Evolutionary conservation across 2,329 filamentous ascomycete genomes (phyloP), one percentile per base, ranked within the genome.

Genomic region (Colletotrichum acutatum): DNA sequence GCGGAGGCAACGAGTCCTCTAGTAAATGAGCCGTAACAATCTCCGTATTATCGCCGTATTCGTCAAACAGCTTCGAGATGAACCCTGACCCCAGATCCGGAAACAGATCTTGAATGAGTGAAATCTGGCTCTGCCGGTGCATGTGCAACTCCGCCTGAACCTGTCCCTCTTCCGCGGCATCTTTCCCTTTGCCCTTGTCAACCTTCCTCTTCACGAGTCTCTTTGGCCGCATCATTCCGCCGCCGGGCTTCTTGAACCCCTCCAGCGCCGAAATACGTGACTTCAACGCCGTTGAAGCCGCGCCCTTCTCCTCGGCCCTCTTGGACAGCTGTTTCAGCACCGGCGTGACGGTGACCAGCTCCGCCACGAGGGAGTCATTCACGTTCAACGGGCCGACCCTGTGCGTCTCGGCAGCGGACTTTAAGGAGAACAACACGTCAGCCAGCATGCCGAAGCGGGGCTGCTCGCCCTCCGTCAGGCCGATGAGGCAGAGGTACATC

Each of bases 91-190:
- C 95, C 11, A 98, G 86, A 74, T 97, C 91, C 0, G 96, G 95
- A 78, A 98, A 98, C 0, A 98, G 86, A 79, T 99, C 96, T 79
- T 98, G 95, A n/a, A 99, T 88, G 80, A 97, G 94, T 0, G 93
- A 93, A 64, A 98, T 91, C 61, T 96, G 90, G 77, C 93, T 95
- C 90, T 97, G 93, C 54, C 88, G 91, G 81, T 98, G 95, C 26
- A 96, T 84, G 78, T 97, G 94, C 42, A 95, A 85, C 56, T 89
- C 86, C 3, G 81, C 82, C 6, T 83, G 78, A 7, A 79, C 75
- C 6, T 87, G 84, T 8, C 82, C 79, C 4, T 81, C 79, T 57
- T 83, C 82, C 52, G 80, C 78, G 2, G 71, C 71, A 70, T 82
- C 83, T 14, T 82, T 80, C 2, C 83, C 85, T 79, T 95, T 95